Evolutionary conservation across 2,329 filamentous ascomycete genomes (phyloP).

Genomic region (Fusarium veterinarium): DNA sequence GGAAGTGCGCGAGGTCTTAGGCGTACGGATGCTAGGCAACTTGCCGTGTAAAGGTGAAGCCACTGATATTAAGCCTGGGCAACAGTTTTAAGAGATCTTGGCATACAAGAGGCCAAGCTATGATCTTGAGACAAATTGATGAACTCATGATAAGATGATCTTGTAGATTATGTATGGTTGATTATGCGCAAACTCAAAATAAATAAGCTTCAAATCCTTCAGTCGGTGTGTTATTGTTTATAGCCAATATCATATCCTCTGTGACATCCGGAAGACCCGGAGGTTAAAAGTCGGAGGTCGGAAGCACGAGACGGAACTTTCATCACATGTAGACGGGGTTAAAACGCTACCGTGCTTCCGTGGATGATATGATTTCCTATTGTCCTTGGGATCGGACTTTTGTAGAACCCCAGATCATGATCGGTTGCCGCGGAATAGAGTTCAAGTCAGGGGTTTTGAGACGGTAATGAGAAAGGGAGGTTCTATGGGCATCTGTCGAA

Average conservation of each 20-base stretch:
- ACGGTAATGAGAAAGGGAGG: constrained; percentile 1
- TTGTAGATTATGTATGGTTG: not conserved
- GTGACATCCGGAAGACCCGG: constrained; percentile 22
- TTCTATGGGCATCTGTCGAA: constrained; percentile 13
- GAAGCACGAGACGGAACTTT: constrained; percentile 3
- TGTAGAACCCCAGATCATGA: not conserved
- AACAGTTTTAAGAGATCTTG: not conserved
- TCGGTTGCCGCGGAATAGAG: not conserved
- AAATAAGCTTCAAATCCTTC: not conserved
- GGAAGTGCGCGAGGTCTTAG: not conserved
- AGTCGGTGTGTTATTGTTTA: not conserved
- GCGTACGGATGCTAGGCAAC: not conserved
- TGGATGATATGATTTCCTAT: not conserved
- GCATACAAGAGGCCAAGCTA: not conserved
- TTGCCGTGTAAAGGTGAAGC: not conserved
- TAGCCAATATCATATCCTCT: not conserved
- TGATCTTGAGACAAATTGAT: not conserved
- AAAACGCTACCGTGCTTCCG: constrained; percentile 19
- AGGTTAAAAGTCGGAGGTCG: constrained; percentile 2
- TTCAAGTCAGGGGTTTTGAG: not conserved
- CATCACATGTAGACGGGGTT: not conserved
- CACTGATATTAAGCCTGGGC: not conserved
- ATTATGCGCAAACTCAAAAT: not conserved
- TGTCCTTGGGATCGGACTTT: not conserved
- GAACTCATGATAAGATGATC: not conserved